Conservation (phyloP, 2,329 filamentous ascomycete genomes). For the Calonectria montana region DNA sequence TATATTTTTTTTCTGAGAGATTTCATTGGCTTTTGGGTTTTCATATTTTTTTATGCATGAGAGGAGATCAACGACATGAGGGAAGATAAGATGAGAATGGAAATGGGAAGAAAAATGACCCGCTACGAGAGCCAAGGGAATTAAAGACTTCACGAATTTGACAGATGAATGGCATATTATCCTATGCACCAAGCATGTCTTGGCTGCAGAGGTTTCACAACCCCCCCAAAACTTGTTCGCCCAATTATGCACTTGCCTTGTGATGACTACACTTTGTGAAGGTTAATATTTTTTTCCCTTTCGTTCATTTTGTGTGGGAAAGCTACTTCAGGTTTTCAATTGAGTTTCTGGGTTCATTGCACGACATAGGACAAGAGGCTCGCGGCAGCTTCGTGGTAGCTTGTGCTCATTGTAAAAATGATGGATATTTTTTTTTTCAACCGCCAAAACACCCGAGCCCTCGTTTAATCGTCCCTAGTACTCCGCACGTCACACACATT, state of each 20-base stretch:
- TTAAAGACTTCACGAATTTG: slow-evolving; percentile 36
- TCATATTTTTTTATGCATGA: slow-evolving; percentile 11
- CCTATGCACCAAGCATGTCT: slow-evolving; percentile 24
- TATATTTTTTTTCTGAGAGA: slow-evolving; percentile 23
- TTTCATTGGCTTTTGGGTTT: slow-evolving; percentile 27
- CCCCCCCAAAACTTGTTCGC: slow-evolving; percentile 10
- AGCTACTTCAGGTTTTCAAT: background rate
- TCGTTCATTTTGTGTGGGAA: background rate
- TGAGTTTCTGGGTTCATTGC: background rate
- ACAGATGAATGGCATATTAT: slow-evolving; percentile 34
- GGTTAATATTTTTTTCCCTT: background rate
- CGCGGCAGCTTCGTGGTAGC: slow-evolving; percentile 21
- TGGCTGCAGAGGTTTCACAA: slow-evolving; percentile 27
- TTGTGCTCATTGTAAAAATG: slow-evolving; percentile 26
- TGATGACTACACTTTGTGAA: background rate
- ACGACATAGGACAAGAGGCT: slow-evolving; percentile 19
- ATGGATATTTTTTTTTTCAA: slow-evolving; percentile 33
- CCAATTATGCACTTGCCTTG: background rate
- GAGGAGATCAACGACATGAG: slow-evolving; percentile 38
- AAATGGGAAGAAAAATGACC: slow-evolving; percentile 32
- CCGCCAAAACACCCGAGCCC: slow-evolving; percentile 32
- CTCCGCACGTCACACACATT: slow-evolving; percentile 23
- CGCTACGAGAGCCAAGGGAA: slow-evolving; percentile 29
- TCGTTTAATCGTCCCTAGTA: slow-evolving; percentile 36
- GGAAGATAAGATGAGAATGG: slow-evolving; percentile 25